phyloP scores from a whole-genome alignment of 371 early-diverging fungal species.

The Rhizopus delemar region DNA sequence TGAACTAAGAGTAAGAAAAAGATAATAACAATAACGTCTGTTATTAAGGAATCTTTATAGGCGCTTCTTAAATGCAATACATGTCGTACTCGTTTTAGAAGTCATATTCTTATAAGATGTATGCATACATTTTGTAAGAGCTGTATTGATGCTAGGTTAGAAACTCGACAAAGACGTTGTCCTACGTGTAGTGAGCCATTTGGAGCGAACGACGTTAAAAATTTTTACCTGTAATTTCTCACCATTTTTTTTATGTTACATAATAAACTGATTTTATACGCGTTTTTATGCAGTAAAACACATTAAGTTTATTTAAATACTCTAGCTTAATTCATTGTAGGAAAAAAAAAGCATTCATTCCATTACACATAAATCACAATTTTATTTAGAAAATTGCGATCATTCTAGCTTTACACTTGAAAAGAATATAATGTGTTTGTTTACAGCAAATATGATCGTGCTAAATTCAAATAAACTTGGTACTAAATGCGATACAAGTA shows the following conservation, averaged over 20 bases:
- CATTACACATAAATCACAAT: too few species aligned
- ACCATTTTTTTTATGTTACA: background rate
- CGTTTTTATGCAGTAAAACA: too few species aligned
- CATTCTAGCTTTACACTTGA: too few species aligned
- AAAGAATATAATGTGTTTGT: too few species aligned
- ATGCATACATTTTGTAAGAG: slow-evolving; percentile 97
- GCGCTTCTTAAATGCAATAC: slow-evolving; percentile 84
- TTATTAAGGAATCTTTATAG: slow-evolving; percentile 40
- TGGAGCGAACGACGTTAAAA: slow-evolving; percentile 87
- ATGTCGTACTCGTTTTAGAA: slow-evolving; percentile 85
- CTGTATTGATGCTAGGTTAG: slow-evolving; percentile 89
- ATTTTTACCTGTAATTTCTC: slow-evolving; percentile 76
- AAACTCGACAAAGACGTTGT: slow-evolving; percentile 96
- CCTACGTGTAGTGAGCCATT: slow-evolving; percentile 95
- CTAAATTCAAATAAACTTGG: too few species aligned
- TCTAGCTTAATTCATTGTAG: too few species aligned
- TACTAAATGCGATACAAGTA: too few species aligned
- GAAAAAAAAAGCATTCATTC: too few species aligned
- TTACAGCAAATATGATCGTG: too few species aligned
- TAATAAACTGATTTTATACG: too few species aligned
- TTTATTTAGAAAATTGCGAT: too few species aligned
- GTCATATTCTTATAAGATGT: slow-evolving; percentile 81
- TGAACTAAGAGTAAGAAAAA: slow-evolving; percentile 38
- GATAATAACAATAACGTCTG: background rate
- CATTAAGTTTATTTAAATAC: too few species aligned